Evolutionary conservation across 2,329 filamentous ascomycete genomes (phyloP).

Genomic region (Phoma sp.): DNA sequence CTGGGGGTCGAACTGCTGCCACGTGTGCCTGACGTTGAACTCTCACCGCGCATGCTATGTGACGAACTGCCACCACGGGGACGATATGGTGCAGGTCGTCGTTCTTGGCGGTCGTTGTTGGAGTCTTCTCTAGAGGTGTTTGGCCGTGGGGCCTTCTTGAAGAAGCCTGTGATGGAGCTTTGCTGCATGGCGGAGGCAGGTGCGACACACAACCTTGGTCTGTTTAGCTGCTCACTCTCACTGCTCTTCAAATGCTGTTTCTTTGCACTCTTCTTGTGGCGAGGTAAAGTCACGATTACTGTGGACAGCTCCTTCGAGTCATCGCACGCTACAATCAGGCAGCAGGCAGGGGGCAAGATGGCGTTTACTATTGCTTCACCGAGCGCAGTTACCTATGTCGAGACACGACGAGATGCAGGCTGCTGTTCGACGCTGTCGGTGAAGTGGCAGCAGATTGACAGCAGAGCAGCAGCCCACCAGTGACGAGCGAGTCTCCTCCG

Average conservation of each 20-base stretch:
- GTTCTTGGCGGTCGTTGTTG: conserved; percentile 4
- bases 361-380: not conserved
- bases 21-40: not conserved
- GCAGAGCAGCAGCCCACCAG: conserved; percentile 1
- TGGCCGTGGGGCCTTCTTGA: conserved; percentile 17
- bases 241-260: too few relatives aligned
- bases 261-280: not conserved
- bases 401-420: too few relatives aligned
- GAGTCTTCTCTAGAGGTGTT: conserved; percentile 4
- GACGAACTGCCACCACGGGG: conserved; percentile 3
- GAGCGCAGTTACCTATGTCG: not conserved
- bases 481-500: conserved; percentile 13
- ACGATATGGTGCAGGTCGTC: conserved; percentile 26
- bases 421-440: not conserved
- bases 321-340: conserved; percentile 13
- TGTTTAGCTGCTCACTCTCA: too few relatives aligned
- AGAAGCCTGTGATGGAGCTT: conserved; percentile 30
- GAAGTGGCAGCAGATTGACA: not conserved
- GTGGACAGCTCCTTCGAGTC: not conserved
- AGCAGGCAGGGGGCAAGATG: conserved; percentile 5
- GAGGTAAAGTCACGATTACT: not conserved
- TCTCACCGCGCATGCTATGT: conserved; percentile 1
- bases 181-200: conserved; percentile 26
- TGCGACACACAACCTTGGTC: not conserved
- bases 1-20: conserved; percentile 1